phyloP scores from a whole-genome alignment of 1,284 basidiomycete genomes.

The Rhodotorula sp. region DNA sequence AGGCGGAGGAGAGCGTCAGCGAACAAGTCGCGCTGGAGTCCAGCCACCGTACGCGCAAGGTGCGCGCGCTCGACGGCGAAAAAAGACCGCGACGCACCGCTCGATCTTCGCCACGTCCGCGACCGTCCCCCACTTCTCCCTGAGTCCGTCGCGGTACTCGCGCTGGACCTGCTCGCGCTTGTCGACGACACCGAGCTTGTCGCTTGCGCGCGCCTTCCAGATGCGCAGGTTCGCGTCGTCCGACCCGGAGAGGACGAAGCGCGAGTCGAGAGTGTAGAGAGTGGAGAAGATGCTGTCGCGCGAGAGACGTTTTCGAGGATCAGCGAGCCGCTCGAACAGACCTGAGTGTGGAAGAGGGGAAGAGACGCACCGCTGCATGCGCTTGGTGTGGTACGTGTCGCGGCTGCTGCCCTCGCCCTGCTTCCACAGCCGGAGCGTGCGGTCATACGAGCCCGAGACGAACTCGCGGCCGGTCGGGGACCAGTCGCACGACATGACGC shows the following conservation, averaged over 20 bases:
- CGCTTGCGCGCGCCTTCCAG: slow-evolving; percentile 93
- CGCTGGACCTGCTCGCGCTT: slow-evolving; percentile 89
- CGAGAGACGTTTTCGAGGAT: no score
- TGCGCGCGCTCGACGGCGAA: not conserved
- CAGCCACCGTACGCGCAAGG: no score
- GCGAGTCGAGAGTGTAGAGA: slow-evolving; percentile 80
- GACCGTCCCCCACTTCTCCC: slow-evolving; percentile 85
- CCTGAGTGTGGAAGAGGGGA: not conserved
- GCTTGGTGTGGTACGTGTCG: slow-evolving; percentile 96
- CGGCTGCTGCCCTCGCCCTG: slow-evolving; percentile 78
- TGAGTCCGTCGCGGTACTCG: slow-evolving; percentile 87
- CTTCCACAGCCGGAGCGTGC: slow-evolving; percentile 91
- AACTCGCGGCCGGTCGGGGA: slow-evolving; percentile 91
- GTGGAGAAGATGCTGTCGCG: slow-evolving; percentile 54
- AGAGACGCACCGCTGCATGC: slow-evolving; percentile 85
- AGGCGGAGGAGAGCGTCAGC: not conserved
- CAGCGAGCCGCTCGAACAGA: not conserved
- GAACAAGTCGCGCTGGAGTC: not conserved
- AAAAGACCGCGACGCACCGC: slow-evolving; percentile 58
- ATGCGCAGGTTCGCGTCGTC: slow-evolving; percentile 96
- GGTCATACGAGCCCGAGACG: slow-evolving; percentile 93
- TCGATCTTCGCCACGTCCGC: slow-evolving; percentile 78
- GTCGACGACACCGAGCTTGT: slow-evolving; percentile 87
- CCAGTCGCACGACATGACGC: slow-evolving; percentile 52
- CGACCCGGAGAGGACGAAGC: slow-evolving; percentile 89